Conservation (phyloP, 1,284 basidiomycete genomes). For the Irpex lacteus region DNA sequence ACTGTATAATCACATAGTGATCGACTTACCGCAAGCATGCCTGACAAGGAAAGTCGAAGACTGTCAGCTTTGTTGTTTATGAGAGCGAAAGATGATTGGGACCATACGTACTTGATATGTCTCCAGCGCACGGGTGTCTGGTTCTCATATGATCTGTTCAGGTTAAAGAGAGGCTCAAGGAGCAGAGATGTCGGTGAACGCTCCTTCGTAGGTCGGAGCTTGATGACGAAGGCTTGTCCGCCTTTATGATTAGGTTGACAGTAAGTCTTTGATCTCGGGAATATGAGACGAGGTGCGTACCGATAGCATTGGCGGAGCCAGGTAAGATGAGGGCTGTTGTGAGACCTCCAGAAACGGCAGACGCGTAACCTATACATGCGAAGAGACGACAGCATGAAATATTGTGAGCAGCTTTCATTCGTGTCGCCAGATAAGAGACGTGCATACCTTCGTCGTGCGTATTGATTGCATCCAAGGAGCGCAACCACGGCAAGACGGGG, state of each 20-base stretch:
- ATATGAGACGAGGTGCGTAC: background rate
- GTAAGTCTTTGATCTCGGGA: background rate
- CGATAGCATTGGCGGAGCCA: conserved; percentile 48
- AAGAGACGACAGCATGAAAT: background rate
- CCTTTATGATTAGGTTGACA: conserved; percentile 10
- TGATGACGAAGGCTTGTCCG: conserved; percentile 44
- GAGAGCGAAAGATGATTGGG: too few relatives aligned
- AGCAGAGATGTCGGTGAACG: conserved; percentile 44
- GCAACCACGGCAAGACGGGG: conserved; percentile 43
- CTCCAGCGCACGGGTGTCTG: conserved; percentile 40
- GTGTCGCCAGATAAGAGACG: background rate
- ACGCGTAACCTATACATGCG: conserved; percentile 35
- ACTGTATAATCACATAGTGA: too few relatives aligned
- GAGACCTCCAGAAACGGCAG: conserved; percentile 57
- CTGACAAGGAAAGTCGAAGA: conserved; percentile 14
- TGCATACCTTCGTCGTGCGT: conserved; percentile 39
- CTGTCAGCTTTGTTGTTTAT: too few relatives aligned
- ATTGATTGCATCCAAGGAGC: conserved; percentile 48
- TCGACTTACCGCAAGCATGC: conserved; percentile 35
- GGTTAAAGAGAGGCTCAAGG: conserved; percentile 44
- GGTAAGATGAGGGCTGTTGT: conserved; percentile 70
- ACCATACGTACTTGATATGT: too few relatives aligned
- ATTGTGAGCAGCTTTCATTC: too few relatives aligned
- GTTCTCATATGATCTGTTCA: conserved; percentile 32
- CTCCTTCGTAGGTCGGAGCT: conserved; percentile 44